Evolutionary conservation across 2,329 filamentous ascomycete species (phyloP).

Genomic region (Ophiostoma pallidulum): DNA sequence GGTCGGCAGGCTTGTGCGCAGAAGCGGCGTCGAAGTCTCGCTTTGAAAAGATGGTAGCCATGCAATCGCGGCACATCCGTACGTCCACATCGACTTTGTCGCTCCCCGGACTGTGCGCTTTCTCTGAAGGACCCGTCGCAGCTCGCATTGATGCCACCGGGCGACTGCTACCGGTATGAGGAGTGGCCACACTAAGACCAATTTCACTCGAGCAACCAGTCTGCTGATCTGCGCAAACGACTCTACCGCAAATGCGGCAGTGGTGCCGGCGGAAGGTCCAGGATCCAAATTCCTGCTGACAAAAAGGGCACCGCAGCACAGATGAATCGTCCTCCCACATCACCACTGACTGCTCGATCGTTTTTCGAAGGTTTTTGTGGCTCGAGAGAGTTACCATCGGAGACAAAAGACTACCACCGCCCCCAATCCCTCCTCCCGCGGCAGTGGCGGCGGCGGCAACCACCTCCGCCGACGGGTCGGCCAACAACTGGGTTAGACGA

Average conservation of each 20-base stretch:
- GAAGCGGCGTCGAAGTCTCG: constrained; percentile 69
- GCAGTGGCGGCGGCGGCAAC: constrained; percentile 7
- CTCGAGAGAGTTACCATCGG: constrained; percentile 53
- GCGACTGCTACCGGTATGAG: constrained; percentile 17
- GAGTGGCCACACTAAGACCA: constrained; percentile 59
- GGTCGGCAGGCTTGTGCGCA: constrained; percentile 58
- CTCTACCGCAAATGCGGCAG: constrained; percentile 84
- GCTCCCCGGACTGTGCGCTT: constrained; percentile 15
- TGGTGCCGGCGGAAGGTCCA: constrained; percentile 93
- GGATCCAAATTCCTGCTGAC: constrained; percentile 86
- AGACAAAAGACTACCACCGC: constrained; percentile 41
- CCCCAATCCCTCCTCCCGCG: neutral
- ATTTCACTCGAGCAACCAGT: constrained; percentile 82
- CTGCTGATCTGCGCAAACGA: constrained; percentile 80
- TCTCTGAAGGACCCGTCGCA: constrained; percentile 21
- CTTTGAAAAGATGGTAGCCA: constrained; percentile 48
- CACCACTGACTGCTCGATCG: constrained; percentile 83
- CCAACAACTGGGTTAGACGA: constrained; percentile 75
- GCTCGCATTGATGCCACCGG: constrained; percentile 18
- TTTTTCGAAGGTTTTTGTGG: constrained; percentile 66
- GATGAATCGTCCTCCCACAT: constrained; percentile 87
- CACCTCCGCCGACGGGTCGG: constrained; percentile 46
- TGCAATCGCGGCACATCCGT: constrained; percentile 88
- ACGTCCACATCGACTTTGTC: constrained; percentile 64
- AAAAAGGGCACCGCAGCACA: constrained; percentile 80